Conservation (phyloP, 2,329 filamentous ascomycete genomes). For the Dactylellina cionopaga region DNA sequence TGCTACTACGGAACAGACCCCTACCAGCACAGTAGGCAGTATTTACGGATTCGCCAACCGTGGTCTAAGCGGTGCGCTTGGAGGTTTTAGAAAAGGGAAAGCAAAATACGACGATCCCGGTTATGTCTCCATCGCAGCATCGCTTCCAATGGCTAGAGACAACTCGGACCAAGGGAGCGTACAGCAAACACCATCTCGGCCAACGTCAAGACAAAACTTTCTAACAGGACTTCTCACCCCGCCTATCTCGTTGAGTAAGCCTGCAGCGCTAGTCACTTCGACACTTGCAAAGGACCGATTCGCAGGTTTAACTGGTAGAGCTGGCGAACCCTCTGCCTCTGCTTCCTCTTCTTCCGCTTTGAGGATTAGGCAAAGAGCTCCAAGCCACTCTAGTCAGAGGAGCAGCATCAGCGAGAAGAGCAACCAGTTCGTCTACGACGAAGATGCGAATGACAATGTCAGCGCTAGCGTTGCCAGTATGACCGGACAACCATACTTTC, state of each 20-base stretch:
- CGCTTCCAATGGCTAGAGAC: slow-evolving; percentile 54
- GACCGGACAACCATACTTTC: slow-evolving; percentile 53
- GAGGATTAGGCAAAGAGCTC: slow-evolving; percentile 32
- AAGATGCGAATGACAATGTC: slow-evolving; percentile 35
- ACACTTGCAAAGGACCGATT: slow-evolving; percentile 28
- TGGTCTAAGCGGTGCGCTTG: slow-evolving; percentile 34
- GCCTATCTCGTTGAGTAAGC: slow-evolving; percentile 50
- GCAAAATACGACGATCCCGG: slow-evolving; percentile 42
- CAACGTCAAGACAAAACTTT: slow-evolving; percentile 55
- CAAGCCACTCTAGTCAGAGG: slow-evolving; percentile 40
- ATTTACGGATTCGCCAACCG: slow-evolving; percentile 44
- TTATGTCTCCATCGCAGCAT: slow-evolving; percentile 52
- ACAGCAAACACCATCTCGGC: slow-evolving; percentile 53
- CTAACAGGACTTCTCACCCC: slow-evolving; percentile 56
- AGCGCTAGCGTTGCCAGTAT: slow-evolving; percentile 13
- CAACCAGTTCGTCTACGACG: slow-evolving; percentile 39
- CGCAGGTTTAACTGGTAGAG: slow-evolving; percentile 19
- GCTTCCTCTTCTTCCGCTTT: slow-evolving; percentile 19
- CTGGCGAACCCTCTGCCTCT: slow-evolving; percentile 5
- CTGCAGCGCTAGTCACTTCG: slow-evolving; percentile 34
- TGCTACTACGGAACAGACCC: slow-evolving; percentile 18
- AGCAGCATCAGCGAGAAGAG: slow-evolving; percentile 40
- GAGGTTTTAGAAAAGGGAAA: slow-evolving; percentile 43
- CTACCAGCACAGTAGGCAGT: slow-evolving; percentile 41
- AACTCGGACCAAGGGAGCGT: slow-evolving; percentile 53